Base-by-base conservation (phyloP, 2,329 filamentous ascomycete species). In the Helotiales sp. region DNA sequence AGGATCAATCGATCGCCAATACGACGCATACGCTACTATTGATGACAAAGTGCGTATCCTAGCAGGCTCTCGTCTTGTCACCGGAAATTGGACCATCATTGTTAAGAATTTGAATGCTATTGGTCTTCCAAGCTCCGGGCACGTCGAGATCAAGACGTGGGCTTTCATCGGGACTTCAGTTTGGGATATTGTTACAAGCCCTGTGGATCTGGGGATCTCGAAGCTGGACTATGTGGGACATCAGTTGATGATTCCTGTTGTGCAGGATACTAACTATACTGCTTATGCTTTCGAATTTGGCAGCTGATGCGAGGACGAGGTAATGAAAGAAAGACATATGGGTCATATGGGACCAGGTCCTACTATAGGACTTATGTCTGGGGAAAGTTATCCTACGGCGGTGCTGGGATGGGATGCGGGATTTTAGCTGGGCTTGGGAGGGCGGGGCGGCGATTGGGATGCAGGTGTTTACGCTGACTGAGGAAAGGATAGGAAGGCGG, bases 271-370 rank as follows among this genome's bases (percentile, higher is more conserved):
- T 46, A 60, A 36, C 2, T 66, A 64, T 10, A 75, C 73, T 1
- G 73, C 73, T 1, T 74, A 67, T 58, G 73, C 71, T 2, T 75
- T 75, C 63, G 72, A 75, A 52, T 75, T 75, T 31, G 52, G 30
- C n/a, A 30, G 24, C 4, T 34, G 31, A 34, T 10, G 10, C 31
- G n/a, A 34, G n/a, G n/a, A n/a, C n/a, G n/a, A n/a, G n/a, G n/a
- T n/a, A n/a, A n/a, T n/a, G n/a, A n/a, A n/a, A n/a, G n/a, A n/a
- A n/a, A n/a, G n/a, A n/a, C n/a, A n/a, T n/a, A 67, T 70, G 19
- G 71, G 72, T 0, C 68, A 74, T 25, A 68, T 73, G 68, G 72
- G 72, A 0, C 72, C 72, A 0, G 72, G 72, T 0, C 68, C 69
- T 0, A 73, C 69, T 0, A 72, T 73, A 30, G 70, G 71, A 0